A percentile compares a stretch with the other conserved stretches of the same genome.
Conservation (phyloP, 2,329 filamentous ascomycete genomes). For the Fusarium chlamydosporum region DNA sequence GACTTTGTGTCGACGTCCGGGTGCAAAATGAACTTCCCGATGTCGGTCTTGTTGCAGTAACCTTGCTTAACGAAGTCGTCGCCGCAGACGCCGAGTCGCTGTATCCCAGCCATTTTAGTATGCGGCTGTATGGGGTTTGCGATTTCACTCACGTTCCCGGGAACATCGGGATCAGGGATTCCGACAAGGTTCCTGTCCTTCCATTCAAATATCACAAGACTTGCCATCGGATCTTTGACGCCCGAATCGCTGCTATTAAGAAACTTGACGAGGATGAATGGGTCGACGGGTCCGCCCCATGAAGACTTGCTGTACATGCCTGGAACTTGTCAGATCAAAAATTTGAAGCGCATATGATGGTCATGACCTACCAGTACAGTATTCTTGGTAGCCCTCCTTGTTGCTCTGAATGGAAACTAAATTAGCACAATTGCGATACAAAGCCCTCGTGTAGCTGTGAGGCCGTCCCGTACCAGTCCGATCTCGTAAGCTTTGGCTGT, state of each 20-base stretch:
- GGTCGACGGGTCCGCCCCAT: conserved; percentile 90
- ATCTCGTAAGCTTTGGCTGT: conserved; percentile 70
- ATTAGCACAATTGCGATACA: conserved; percentile 43
- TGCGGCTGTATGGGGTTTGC: conserved; percentile 4
- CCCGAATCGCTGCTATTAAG: conserved; percentile 70
- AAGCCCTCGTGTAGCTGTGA: conserved; percentile 7
- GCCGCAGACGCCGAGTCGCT: conserved; percentile 77
- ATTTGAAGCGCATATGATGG: neutral
- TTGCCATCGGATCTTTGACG: conserved; percentile 78
- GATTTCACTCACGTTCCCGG: conserved; percentile 64
- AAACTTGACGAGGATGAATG: conserved; percentile 90
- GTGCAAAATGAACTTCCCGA: conserved; percentile 87
- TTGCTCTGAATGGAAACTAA: conserved; percentile 71
- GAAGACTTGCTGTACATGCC: conserved; percentile 94
- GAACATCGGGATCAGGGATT: conserved; percentile 69
- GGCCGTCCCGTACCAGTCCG: conserved; percentile 63
- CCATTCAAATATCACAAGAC: conserved; percentile 95
- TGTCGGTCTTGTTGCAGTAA: conserved; percentile 81
- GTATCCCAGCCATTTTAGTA: conserved; percentile 27
- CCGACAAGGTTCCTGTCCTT: conserved; percentile 85
- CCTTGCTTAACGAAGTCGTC: conserved; percentile 75
- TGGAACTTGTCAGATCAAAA: conserved; percentile 44
- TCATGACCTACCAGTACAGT: conserved; percentile 74
- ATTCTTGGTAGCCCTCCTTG: conserved; percentile 80
- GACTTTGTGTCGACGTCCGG: conserved; percentile 81